These are phyloP conservation scores for Capsella bursapastoris DNA, from an alignment of 345 rosid species.

Conservation along the genomic window DNA sequence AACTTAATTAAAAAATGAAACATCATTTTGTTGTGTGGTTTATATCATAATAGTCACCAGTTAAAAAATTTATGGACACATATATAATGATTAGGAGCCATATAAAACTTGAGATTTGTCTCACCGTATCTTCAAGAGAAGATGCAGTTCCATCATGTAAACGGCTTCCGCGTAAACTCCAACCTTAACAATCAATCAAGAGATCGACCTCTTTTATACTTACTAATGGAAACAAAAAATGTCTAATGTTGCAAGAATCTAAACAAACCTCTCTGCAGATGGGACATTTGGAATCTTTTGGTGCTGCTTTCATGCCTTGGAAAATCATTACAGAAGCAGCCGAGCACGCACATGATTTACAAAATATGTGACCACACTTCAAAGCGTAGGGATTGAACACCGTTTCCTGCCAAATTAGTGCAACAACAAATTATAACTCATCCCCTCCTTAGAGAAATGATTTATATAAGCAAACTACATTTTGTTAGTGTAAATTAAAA, in stretches of 20 bases:
- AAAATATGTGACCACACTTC: conserved; percentile 90
- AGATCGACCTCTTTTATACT: neutral
- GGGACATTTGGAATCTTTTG: conserved; percentile 71
- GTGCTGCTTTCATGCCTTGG: conserved; percentile 75
- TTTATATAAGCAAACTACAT: neutral
- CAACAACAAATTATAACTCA: conserved; percentile 13
- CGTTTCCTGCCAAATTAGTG: conserved; percentile 56
- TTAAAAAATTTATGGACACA: neutral
- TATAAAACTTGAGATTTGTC: conserved; percentile 10
- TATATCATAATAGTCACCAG: neutral
- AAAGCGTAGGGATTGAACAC: conserved; percentile 89
- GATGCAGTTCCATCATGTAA: conserved; percentile 75
- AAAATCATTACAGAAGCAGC: conserved; percentile 79
- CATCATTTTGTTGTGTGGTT: neutral
- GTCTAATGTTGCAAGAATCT: conserved; percentile 23
- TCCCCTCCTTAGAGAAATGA: conserved; percentile 2
- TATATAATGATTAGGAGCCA: conserved; percentile 17
- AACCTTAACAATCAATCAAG: conserved; percentile 44
- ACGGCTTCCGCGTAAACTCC: conserved; percentile 79
- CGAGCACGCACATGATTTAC: conserved; percentile 88
- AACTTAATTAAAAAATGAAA: neutral
- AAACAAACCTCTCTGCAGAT: conserved; percentile 87
- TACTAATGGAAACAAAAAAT: neutral
- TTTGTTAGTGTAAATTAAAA: neutral
- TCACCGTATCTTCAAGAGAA: conserved; percentile 72